These are phyloP conservation scores for Pleurotus tuoliensis DNA, from an alignment of 768 basidiomycete species.

Conservation along the genomic window DNA sequence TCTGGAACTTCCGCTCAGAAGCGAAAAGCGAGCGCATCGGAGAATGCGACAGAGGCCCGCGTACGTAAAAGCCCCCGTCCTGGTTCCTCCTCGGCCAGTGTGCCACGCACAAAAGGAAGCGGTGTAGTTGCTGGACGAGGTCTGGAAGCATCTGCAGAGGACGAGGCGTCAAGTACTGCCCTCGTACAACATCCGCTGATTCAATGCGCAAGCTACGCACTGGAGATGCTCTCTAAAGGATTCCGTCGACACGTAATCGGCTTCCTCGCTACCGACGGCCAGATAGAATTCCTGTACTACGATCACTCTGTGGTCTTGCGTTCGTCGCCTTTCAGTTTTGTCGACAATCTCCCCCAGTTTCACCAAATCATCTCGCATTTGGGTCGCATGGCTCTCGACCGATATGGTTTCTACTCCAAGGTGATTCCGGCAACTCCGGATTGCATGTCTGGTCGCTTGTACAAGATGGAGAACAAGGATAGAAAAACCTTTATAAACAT, in stretches of 20 bases:
- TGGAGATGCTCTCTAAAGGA: slow-evolving; percentile 19
- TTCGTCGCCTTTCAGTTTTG: slow-evolving; percentile 12
- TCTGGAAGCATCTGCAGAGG: not conserved
- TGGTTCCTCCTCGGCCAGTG: too few species aligned
- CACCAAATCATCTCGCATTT: not conserved
- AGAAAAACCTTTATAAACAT: not conserved
- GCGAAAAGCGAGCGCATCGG: not conserved
- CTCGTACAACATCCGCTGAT: not conserved
- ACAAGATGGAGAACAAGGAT: not conserved
- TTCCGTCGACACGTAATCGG: slow-evolving; percentile 16
- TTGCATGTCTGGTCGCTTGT: not conserved
- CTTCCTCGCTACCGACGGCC: slow-evolving; percentile 12
- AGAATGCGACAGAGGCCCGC: too few species aligned
- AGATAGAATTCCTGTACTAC: slow-evolving; percentile 16
- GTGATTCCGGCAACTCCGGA: not conserved
- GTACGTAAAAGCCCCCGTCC: too few species aligned
- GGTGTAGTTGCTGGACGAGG: not conserved
- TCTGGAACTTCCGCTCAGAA: not conserved
- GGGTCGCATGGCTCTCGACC: not conserved
- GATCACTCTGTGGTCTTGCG: slow-evolving; percentile 15
- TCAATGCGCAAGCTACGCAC: slow-evolving; percentile 22
- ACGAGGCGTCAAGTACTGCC: not conserved
- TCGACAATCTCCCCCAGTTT: slow-evolving; percentile 1
- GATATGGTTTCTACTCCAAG: not conserved
- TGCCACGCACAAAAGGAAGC: not conserved